Evolutionary conservation across 2,329 filamentous ascomycete genomes (phyloP), one percentile per base, ranked within the genome.

Genomic region (Exophiala alcalophila): DNA sequence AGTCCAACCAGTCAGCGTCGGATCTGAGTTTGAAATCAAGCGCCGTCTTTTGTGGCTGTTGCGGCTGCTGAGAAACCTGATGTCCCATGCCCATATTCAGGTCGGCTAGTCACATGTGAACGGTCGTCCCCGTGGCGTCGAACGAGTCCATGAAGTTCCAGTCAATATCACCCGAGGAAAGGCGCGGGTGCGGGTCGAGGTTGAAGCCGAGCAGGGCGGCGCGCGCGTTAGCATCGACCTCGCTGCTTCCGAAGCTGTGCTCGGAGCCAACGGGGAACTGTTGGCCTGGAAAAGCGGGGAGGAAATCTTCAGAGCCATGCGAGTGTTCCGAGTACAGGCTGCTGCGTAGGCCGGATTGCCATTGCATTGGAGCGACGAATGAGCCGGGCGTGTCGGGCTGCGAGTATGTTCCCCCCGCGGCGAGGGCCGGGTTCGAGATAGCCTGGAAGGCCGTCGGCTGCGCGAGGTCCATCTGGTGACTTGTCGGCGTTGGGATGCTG

Each of bases 251-350:
- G 40, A 53, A 52, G 24, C 44, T 49, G 31, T 54, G 47, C 12
- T 57, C 55, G 2, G 54, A 52, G 21, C 56, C 56, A 2, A 57
- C 46, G 6, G 55, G 55, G 18, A 55, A 48, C 23, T 56, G 53
- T 34, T 58, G 56, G 25, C 52, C 55, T 3, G 56, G 56, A 27
- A 58, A 58, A 6, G 56, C 56, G 16, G 56, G 56, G 7, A 58
- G 47, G 34, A 55, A 57, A 27, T 53, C 52, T 14, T 55, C 49
- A 9, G 32, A 21, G 20, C 28, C 38, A 19, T 45, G 45, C 4
- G 31, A n/a, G 15, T 40, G 16, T 24, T 51, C 45, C 6, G 45
- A 38, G 27, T 49, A 47, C 4, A 51, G 21, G 23, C 45, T 50
- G 40, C 31, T 47, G 30, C 36, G 29, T 25, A 50, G 44, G 5